Percentiles rank a stretch among this genome's conserved stretches.
Evolutionary conservation across 2,329 filamentous ascomycete species (phyloP).

Genomic region (Lecanosticta acicola): DNA sequence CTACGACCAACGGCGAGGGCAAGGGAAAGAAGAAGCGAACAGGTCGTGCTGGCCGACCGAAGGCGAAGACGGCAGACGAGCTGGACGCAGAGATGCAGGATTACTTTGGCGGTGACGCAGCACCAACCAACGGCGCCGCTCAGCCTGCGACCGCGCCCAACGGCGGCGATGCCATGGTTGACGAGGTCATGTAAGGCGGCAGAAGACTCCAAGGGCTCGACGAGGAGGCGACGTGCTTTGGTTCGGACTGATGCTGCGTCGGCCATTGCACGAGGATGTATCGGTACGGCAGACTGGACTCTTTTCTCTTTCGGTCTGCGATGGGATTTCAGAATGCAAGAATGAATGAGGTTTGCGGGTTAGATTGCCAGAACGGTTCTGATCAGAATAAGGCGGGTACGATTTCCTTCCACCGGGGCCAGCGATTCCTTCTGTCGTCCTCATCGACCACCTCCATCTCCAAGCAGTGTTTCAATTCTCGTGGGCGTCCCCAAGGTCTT

Average conservation of each 20-base stretch:
- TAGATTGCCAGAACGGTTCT: conserved; percentile 2
- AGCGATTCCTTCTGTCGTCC: too few species aligned
- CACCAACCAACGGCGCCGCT: conserved; percentile 41
- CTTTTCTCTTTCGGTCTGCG: too few species aligned
- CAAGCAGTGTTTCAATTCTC: too few species aligned
- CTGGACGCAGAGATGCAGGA: conserved; percentile 97
- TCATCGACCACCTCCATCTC: too few species aligned
- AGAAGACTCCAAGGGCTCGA: too few species aligned
- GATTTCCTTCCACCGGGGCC: not conserved
- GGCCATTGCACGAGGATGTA: too few species aligned
- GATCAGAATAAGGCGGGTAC: not conserved
- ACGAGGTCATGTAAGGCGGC: conserved; percentile 49
- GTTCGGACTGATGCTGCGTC: too few species aligned
- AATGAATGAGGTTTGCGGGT: conserved; percentile 5
- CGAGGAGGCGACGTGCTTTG: too few species aligned
- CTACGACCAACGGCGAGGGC: conserved; percentile 45
- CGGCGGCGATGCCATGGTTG: conserved; percentile 51
- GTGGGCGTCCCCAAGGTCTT: too few species aligned
- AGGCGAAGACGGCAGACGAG: conserved; percentile 86
- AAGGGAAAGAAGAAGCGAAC: conserved; percentile 50
- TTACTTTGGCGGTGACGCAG: conserved; percentile 64
- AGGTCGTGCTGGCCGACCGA: conserved; percentile 61
- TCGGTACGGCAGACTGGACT: too few species aligned
- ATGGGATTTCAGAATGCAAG: too few species aligned
- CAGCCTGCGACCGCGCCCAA: conserved; percentile 41